These are phyloP conservation scores for Schizophyllum amplum DNA, from an alignment of 1,284 basidiomycete species.

Conservation along the genomic window DNA sequence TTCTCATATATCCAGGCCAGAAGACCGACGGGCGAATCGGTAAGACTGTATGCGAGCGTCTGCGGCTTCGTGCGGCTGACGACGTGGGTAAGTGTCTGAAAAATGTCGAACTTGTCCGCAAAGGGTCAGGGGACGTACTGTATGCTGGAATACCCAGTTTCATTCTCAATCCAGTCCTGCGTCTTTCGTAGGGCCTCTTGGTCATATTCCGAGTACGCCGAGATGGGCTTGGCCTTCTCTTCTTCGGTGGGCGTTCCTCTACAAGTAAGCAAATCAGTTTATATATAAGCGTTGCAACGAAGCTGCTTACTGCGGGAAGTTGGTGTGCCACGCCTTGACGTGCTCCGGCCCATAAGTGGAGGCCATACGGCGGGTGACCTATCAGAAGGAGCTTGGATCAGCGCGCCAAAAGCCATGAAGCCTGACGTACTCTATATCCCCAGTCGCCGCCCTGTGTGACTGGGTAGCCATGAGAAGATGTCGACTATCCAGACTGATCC, in stretches of 20 bases:
- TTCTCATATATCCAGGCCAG: slow-evolving; percentile 56
- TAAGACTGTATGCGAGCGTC: slow-evolving; percentile 42
- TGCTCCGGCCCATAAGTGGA: slow-evolving; percentile 26
- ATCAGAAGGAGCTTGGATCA: not conserved
- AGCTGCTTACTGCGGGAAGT: slow-evolving; percentile 23
- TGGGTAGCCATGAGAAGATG: not conserved
- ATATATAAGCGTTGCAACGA: no score
- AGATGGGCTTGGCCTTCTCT: no score
- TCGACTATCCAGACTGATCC: not conserved
- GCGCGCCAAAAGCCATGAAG: not conserved
- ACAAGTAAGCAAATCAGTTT: no score
- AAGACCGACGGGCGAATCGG: slow-evolving; percentile 46
- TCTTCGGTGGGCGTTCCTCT: no score
- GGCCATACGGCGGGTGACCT: slow-evolving; percentile 25
- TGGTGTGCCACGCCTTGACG: slow-evolving; percentile 33
- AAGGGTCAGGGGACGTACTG: no score
- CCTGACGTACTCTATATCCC: slow-evolving; percentile 20
- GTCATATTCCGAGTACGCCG: no score
- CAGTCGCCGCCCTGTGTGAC: slow-evolving; percentile 41
- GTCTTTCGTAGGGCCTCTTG: no score
- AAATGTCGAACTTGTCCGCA: no score
- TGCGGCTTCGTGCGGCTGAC: slow-evolving; percentile 29
- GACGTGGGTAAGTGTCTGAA: no score
- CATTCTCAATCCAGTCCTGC: no score
- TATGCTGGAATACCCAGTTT: no score